Percentiles rank a stretch among this genome's conserved stretches.
phyloP scores from a whole-genome alignment of 257 asterid species.

The Sherardia arvensis region DNA sequence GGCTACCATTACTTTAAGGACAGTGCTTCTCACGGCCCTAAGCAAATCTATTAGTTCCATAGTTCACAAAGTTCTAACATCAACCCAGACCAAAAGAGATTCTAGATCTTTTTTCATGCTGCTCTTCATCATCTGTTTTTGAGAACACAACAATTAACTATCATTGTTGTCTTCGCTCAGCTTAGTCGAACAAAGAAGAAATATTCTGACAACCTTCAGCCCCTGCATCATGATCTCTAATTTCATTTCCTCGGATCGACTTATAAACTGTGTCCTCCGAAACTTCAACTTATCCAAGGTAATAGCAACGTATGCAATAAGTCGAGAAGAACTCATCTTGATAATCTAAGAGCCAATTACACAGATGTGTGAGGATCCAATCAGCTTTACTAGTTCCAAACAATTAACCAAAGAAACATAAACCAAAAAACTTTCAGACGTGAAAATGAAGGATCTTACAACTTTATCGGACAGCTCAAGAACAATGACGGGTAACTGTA shows the following conservation, averaged over 20 bases:
- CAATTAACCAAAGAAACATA: not conserved
- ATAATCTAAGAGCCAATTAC: not conserved
- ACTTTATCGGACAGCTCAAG: too few species aligned
- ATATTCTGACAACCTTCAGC: not conserved
- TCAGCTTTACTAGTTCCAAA: too few species aligned
- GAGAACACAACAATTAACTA: too few species aligned
- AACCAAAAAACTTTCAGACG: not conserved
- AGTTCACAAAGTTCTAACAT: too few species aligned
- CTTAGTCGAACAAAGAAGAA: not conserved
- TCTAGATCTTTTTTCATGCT: not conserved
- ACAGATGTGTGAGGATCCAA: not conserved
- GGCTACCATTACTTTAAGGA: too few species aligned
- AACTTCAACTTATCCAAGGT: not conserved
- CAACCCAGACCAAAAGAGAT: not conserved
- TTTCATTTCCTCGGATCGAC: not conserved
- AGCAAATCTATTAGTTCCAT: too few species aligned
- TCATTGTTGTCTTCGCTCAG: not conserved
- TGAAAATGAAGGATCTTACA: too few species aligned
- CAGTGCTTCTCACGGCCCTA: too few species aligned
- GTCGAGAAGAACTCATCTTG: not conserved
- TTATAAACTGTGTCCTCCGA: not conserved
- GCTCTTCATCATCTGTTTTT: not conserved
- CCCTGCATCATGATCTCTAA: not conserved
- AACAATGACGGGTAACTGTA: too few species aligned
- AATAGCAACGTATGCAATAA: not conserved